Conservation (phyloP, 352 stramenopile genomes). For the Phytophthora constricta region DNA sequence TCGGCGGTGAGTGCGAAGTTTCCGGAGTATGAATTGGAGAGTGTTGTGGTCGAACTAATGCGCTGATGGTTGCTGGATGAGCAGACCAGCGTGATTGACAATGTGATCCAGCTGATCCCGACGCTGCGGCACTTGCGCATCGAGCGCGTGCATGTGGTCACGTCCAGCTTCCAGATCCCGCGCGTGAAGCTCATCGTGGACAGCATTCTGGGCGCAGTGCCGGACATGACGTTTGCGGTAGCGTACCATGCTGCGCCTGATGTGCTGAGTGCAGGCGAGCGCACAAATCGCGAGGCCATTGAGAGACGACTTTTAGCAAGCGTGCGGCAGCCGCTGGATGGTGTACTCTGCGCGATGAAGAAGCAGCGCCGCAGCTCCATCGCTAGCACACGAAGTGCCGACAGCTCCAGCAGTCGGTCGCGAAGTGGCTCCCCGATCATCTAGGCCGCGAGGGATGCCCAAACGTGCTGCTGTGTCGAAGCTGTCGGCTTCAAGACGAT, state of each 20-base stretch:
- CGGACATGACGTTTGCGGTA: slow-evolving; percentile 20
- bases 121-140: slow-evolving; percentile 18
- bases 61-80: neutral
- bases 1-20: slow-evolving; percentile 41
- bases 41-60: neutral
- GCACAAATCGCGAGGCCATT: slow-evolving; percentile 20
- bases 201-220: slow-evolving; percentile 26
- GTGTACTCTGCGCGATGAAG: slow-evolving; percentile 29
- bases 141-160: slow-evolving; percentile 26
- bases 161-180: slow-evolving; percentile 28
- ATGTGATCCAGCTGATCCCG: slow-evolving; percentile 12
- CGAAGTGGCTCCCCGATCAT: slow-evolving; percentile 8
- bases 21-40: neutral
- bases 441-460: no score
- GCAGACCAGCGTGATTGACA: slow-evolving; percentile 13
- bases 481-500: no score
- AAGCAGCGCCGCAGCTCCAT: slow-evolving; percentile 31
- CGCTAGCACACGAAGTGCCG: slow-evolving; percentile 23
- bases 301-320: slow-evolving; percentile 31
- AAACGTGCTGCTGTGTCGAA: no score
- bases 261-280: slow-evolving; percentile 24
- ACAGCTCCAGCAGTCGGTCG: slow-evolving; percentile 23
- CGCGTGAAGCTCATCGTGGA: slow-evolving; percentile 28
- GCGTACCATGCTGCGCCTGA: slow-evolving; percentile 15
- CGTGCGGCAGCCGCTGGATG: slow-evolving; percentile 20